These are phyloP conservation scores for Podaxis pistillaris DNA, from an alignment of 768 basidiomycete genomes.

Conservation along the genomic window DNA sequence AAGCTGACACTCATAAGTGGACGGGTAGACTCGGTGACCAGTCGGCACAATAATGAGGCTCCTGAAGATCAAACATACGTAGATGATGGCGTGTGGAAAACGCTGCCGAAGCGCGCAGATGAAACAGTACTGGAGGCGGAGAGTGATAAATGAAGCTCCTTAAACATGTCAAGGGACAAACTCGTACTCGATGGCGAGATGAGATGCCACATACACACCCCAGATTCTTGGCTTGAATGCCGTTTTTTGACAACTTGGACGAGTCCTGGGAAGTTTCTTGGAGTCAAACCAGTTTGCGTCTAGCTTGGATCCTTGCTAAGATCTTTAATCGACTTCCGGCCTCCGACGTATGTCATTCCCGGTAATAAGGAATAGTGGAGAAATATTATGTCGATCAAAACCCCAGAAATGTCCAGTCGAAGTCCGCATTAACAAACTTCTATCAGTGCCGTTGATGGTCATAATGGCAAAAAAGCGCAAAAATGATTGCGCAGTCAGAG, in stretches of 20 bases:
- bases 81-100: neutral
- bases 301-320: neutral
- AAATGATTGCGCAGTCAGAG: neutral
- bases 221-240: neutral
- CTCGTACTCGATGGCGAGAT: neutral
- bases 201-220: neutral
- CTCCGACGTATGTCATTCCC: neutral
- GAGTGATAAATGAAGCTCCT: slow-evolving; percentile 3
- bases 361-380: neutral
- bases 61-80: neutral
- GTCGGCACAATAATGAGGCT: neutral
- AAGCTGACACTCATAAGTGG: too few relatives aligned
- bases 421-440: neutral
- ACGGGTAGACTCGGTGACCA: too few relatives aligned
- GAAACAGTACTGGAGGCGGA: neutral
- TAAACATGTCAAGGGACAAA: neutral
- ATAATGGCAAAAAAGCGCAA: neutral
- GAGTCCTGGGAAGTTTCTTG: neutral
- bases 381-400: slow-evolving; percentile 13
- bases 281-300: slow-evolving; percentile 7
- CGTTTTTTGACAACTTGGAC: neutral
- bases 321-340: neutral
- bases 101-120: neutral
- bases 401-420: neutral
- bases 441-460: neutral